These are phyloP conservation scores for Trypanosoma grayi DNA, from an alignment of 208 protist genomes.

Conservation along the genomic window DNA sequence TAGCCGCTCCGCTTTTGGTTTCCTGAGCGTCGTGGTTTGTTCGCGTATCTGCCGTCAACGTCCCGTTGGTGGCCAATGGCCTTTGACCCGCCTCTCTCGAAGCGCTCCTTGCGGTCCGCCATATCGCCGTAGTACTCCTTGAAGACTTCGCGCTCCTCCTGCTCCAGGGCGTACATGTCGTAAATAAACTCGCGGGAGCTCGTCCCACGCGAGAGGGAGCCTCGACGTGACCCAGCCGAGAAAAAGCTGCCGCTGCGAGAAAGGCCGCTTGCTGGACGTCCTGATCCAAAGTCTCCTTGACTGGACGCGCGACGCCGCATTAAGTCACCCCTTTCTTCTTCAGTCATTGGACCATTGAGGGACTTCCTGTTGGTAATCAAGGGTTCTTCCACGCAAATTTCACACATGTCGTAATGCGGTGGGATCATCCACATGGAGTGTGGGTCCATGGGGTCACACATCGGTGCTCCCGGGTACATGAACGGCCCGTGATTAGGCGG, in stretches of 20 bases:
- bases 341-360: not conserved
- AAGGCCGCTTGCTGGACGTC: slow-evolving; percentile 12
- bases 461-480: not conserved
- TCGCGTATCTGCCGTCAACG: slow-evolving; percentile 50
- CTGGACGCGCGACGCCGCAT: not conserved
- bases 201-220: slow-evolving; percentile 40
- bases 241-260: slow-evolving; percentile 53
- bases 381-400: not conserved
- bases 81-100: slow-evolving; percentile 43
- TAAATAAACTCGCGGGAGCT: slow-evolving; percentile 38
- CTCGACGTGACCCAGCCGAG: slow-evolving; percentile 32
- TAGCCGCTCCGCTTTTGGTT: slow-evolving; percentile 48
- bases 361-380: not conserved
- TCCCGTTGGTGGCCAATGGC: slow-evolving; percentile 48
- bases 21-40: slow-evolving; percentile 55
- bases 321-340: not conserved
- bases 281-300: not conserved
- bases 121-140: slow-evolving; percentile 70
- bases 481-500: too few species aligned
- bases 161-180: not conserved
- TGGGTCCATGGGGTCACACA: too few species aligned
- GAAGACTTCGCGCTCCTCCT: slow-evolving; percentile 33
- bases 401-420: not conserved
- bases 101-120: slow-evolving; percentile 40
- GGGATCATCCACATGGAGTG: too few species aligned